Conservation (phyloP, 192 early-diverging fungal species). For the Backusella circina region DNA sequence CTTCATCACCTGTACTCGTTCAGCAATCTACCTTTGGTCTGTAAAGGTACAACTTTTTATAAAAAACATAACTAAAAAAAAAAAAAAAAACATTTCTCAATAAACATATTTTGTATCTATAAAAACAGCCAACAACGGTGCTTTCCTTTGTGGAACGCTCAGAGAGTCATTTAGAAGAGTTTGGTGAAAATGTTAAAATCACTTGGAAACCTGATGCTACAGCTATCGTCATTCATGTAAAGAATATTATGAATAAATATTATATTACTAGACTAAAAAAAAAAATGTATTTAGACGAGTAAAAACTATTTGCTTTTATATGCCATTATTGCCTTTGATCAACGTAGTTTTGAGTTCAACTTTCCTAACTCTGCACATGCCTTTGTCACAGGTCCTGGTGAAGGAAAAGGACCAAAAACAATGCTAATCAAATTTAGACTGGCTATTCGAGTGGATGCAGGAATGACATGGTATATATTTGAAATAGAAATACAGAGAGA, state of each 20-base stretch:
- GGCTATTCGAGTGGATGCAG: conserved; percentile 76
- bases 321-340: conserved; percentile 49
- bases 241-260: neutral
- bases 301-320: conserved; percentile 74
- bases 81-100: neutral
- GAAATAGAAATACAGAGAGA: neutral
- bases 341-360: conserved; percentile 52
- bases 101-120: neutral
- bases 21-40: conserved; percentile 64
- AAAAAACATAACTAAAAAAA: neutral
- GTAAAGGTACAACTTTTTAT: conserved; percentile 46
- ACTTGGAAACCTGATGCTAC: conserved; percentile 74
- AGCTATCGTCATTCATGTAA: conserved; percentile 64
- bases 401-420: conserved; percentile 56
- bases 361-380: conserved; percentile 56
- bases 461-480: conserved; percentile 54
- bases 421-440: conserved; percentile 61
- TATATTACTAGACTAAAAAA: neutral
- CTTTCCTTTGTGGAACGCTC: conserved; percentile 63
- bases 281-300: conserved; percentile 41
- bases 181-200: conserved; percentile 67
- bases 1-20: conserved; percentile 59
- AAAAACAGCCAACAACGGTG: conserved; percentile 58
- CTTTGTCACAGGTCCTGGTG: conserved; percentile 64
- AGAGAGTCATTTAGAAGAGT: conserved; percentile 59